These are phyloP conservation scores for Magnusiomyces ingens DNA, from an alignment of 1,139 yeast species.

Conservation along the genomic window DNA sequence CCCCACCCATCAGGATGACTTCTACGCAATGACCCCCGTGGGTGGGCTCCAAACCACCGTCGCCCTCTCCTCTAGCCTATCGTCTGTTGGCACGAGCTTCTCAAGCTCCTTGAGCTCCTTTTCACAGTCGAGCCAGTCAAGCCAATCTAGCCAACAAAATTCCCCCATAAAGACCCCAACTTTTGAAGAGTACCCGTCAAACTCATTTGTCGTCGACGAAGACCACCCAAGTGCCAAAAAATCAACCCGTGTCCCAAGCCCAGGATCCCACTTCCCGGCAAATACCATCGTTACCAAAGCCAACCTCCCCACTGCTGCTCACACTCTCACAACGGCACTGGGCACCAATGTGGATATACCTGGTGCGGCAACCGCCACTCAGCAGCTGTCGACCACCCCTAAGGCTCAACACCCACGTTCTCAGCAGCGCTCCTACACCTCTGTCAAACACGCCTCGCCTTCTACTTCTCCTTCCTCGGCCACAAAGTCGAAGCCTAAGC, in stretches of 20 bases:
- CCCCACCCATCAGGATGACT: too few relatives aligned
- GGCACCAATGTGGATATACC: too few relatives aligned
- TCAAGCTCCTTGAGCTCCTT: constrained; percentile 9
- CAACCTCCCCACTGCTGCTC: too few relatives aligned
- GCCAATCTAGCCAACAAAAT: background rate
- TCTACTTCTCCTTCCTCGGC: constrained; percentile 7
- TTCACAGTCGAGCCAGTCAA: background rate
- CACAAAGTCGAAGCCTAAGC: constrained; percentile 7
- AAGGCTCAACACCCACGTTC: too few relatives aligned
- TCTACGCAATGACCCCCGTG: too few relatives aligned
- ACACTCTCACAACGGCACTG: too few relatives aligned
- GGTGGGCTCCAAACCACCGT: background rate
- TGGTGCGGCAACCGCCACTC: too few relatives aligned
- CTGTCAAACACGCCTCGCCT: background rate
- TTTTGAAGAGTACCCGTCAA: background rate
- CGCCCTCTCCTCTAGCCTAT: constrained; percentile 14
- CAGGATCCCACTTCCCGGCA: too few relatives aligned
- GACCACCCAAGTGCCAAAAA: background rate
- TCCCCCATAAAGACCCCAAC: background rate
- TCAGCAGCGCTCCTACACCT: too few relatives aligned
- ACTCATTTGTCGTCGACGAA: background rate
- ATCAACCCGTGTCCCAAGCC: too few relatives aligned
- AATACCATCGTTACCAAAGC: too few relatives aligned
- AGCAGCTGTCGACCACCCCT: too few relatives aligned
- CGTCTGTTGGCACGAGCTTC: constrained; percentile 11